These are phyloP conservation scores for Penicillium maclennaniae DNA, from an alignment of 495 filamentous ascomycete genomes.

Conservation along the genomic window DNA sequence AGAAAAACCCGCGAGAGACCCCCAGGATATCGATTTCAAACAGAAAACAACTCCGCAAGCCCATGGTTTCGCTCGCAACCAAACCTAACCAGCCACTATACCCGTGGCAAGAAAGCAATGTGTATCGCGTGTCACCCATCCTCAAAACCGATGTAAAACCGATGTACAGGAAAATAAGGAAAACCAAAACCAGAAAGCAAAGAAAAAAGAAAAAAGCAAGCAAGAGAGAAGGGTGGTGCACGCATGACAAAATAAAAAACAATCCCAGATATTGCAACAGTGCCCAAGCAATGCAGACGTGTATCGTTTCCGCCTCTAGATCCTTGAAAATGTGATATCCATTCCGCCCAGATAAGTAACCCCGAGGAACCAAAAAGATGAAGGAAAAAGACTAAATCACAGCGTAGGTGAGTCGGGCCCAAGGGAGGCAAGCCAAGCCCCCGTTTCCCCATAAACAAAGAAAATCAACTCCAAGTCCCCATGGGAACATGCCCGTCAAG, in stretches of 20 bases:
- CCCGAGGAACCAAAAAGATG: conserved; percentile 30
- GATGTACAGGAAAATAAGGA: conserved; percentile 43
- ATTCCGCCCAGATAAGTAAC: conserved; percentile 35
- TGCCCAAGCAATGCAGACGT: conserved; percentile 51
- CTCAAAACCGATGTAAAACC: conserved; percentile 19
- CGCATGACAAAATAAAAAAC: conserved; percentile 19
- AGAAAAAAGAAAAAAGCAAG: conserved; percentile 26
- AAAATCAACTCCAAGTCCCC: conserved; percentile 37
- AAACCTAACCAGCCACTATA: conserved; percentile 29
- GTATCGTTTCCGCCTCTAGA: conserved; percentile 54
- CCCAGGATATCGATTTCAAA: conserved; percentile 37
- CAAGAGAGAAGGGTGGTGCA: conserved; percentile 15
- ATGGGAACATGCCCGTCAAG: conserved; percentile 35
- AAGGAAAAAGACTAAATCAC: conserved; percentile 29
- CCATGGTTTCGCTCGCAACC: conserved; percentile 44
- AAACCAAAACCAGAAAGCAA: conserved; percentile 17
- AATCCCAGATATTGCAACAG: conserved; percentile 41
- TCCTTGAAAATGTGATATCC: conserved; percentile 41
- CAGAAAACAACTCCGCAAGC: conserved; percentile 41
- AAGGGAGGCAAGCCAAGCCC: conserved; percentile 27
- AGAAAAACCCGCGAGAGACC: conserved; percentile 29
- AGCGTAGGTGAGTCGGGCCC: conserved; percentile 27
- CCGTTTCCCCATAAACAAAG: conserved; percentile 25
- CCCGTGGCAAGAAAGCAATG: conserved; percentile 33
- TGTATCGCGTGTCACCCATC: conserved; percentile 35